phyloP scores from a whole-genome alignment of 208 protist species.

The Acanthamoeba healyi region DNA sequence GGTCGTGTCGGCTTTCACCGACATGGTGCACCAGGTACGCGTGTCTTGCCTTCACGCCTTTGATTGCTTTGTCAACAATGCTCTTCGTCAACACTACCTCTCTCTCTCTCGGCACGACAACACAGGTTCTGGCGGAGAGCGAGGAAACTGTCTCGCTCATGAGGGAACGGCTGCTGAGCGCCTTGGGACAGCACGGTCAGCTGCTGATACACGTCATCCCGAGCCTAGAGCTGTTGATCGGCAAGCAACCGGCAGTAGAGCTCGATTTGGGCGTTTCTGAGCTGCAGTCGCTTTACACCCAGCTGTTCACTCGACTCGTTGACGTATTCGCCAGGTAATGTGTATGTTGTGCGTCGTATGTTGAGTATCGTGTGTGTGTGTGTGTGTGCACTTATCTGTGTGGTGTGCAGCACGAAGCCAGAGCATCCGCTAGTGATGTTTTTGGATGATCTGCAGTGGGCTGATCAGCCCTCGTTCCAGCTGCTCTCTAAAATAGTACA shows the following conservation, averaged over 20 bases:
- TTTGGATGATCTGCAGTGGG: conserved; percentile 67
- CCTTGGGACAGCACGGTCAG: conserved; percentile 28
- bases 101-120: not conserved
- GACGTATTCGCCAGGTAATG: conserved; percentile 36
- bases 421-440: conserved; percentile 31
- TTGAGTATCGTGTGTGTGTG: too few relatives aligned
- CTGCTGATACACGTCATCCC: conserved; percentile 34
- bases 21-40: conserved; percentile 34
- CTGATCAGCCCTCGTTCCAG: conserved; percentile 56
- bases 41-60: not conserved
- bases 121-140: conserved; percentile 1
- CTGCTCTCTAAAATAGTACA: conserved; percentile 38
- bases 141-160: not conserved
- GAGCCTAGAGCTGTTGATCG: conserved; percentile 63
- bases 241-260: conserved; percentile 11
- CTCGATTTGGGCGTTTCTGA: conserved; percentile 47
- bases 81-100: too few relatives aligned
- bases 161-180: not conserved
- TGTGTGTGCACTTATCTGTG: too few relatives aligned
- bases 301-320: conserved; percentile 46
- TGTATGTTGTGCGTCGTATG: not conserved
- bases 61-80: too few relatives aligned
- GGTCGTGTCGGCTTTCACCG: conserved; percentile 41
- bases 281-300: conserved; percentile 19
- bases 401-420: not conserved